phyloP scores from a whole-genome alignment of 2,329 filamentous ascomycete species.

The Ambrosiella xylebori region DNA sequence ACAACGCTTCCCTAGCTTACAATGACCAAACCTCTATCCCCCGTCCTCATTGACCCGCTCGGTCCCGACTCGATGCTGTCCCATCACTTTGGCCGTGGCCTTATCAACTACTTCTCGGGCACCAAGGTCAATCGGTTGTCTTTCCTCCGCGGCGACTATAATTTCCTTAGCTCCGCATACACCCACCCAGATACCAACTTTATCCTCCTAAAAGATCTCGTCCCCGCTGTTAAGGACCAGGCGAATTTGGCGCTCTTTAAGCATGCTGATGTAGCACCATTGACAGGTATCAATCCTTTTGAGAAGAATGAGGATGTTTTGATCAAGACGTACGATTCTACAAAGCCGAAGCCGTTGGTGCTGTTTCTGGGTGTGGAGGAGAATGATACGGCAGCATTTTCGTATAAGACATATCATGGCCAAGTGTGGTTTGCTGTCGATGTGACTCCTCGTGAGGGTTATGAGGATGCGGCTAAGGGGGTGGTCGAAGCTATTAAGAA shows the following conservation, averaged over 20 bases:
- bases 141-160: slow-evolving; percentile 53
- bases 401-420: slow-evolving; percentile 52
- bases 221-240: slow-evolving; percentile 46
- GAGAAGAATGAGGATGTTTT: slow-evolving; percentile 52
- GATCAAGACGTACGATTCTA: slow-evolving; percentile 58
- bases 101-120: slow-evolving; percentile 71
- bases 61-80: slow-evolving; percentile 47
- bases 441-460: slow-evolving; percentile 52
- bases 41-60: slow-evolving; percentile 19
- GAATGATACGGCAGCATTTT: slow-evolving; percentile 28
- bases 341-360: slow-evolving; percentile 47
- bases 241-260: slow-evolving; percentile 47
- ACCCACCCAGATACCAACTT: slow-evolving; percentile 50
- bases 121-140: slow-evolving; percentile 63
- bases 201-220: slow-evolving; percentile 61
- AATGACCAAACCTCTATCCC: slow-evolving; percentile 5
- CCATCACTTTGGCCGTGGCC: slow-evolving; percentile 60
- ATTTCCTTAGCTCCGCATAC: slow-evolving; percentile 53
- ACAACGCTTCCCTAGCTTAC: not conserved
- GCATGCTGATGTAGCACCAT: slow-evolving; percentile 47
- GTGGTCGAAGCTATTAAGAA: slow-evolving; percentile 18
- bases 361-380: slow-evolving; percentile 80
- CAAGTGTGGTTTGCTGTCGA: slow-evolving; percentile 81
- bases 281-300: slow-evolving; percentile 60
- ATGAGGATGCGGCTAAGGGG: slow-evolving; percentile 43